A percentile compares a stretch with the other conserved stretches of the same genome.
Conservation (phyloP, 257 asterid species). For the Solanum bukasovii region DNA sequence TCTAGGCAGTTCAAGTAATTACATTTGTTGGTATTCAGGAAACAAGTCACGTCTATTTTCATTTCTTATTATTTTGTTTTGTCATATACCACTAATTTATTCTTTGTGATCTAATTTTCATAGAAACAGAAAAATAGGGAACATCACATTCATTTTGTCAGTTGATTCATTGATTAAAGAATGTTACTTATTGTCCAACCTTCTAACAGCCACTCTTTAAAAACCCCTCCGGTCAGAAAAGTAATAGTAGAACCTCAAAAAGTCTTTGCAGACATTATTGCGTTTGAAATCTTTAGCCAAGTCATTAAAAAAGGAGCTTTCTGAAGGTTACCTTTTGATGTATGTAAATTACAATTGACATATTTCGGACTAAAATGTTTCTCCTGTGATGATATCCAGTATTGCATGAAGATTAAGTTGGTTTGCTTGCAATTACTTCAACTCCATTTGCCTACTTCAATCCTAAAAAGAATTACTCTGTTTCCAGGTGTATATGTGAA, state of each 20-base stretch:
- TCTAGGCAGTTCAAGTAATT: neutral
- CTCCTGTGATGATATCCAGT: neutral
- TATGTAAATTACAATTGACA: neutral
- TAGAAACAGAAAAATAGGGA: neutral
- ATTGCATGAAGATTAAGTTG: neutral
- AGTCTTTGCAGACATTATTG: neutral
- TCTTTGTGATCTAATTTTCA: neutral
- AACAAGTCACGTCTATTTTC: neutral
- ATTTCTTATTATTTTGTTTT: neutral
- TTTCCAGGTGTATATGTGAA: conserved; percentile 73
- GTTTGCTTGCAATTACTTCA: neutral
- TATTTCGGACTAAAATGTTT: neutral
- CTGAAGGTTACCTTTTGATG: neutral
- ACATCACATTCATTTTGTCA: neutral
- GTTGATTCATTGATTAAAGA: neutral
- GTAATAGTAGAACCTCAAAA: neutral
- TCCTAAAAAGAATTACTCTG: neutral
- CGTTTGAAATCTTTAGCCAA: neutral
- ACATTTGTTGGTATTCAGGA: neutral
- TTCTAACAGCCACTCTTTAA: neutral
- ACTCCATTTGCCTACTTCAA: neutral
- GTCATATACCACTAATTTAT: neutral
- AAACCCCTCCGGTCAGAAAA: neutral
- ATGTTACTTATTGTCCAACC: neutral
- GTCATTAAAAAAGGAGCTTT: neutral